Evolutionary conservation across 2,329 filamentous ascomycete species (phyloP), one percentile per base, ranked within the genome.

Genomic region (Beauveria asiatica): DNA sequence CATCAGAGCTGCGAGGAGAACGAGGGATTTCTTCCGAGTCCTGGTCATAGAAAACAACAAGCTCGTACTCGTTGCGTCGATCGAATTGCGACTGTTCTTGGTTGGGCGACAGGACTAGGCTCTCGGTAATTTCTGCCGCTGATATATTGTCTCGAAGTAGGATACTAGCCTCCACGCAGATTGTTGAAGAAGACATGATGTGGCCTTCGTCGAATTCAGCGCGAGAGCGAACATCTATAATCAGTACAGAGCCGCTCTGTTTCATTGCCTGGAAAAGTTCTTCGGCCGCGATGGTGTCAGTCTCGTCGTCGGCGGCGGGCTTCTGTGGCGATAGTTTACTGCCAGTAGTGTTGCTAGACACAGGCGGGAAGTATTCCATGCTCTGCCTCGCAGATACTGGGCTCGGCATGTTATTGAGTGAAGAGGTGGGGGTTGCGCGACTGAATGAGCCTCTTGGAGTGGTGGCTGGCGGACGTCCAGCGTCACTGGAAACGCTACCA

Each of bases 1-100:
- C 80, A 69, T 72, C 73, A 66, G 72, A 65, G 57, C 72, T 72
- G 25, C 65, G 70, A 58, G 65, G 70, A 63, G 67, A 67, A 60
- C 64, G 61, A 62, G 65, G 63, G 21, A 95, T 67, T 64, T 77
- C 65, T 73, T 81, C 61, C 68, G 89, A 79, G 70, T 80, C 63
- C 65, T 93, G 83, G 71, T 99, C 92, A 70, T 97, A 96, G 67
- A 95, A 94, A 0, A 99, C 89, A 11, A 99, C 83, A 46, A 97
- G 75, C 65, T 97, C 92, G 67, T 89, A 96, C 60, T 88, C 80
- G 64, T 92, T 82, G 16, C 87, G 82, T 60, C 84, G 77, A 46
- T 84, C 85, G 67, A 96, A 96, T 37, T 90, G 78, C 1, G 79
- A 75, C 65, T 89, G 86, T 70, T 99, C 94, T n/a, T 79, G 73